A percentile compares a stretch with the other conserved stretches of the same genome.
These are phyloP conservation scores for Xylaria sp. DNA, from an alignment of 2,329 filamentous ascomycete genomes.

Conservation along the genomic window DNA sequence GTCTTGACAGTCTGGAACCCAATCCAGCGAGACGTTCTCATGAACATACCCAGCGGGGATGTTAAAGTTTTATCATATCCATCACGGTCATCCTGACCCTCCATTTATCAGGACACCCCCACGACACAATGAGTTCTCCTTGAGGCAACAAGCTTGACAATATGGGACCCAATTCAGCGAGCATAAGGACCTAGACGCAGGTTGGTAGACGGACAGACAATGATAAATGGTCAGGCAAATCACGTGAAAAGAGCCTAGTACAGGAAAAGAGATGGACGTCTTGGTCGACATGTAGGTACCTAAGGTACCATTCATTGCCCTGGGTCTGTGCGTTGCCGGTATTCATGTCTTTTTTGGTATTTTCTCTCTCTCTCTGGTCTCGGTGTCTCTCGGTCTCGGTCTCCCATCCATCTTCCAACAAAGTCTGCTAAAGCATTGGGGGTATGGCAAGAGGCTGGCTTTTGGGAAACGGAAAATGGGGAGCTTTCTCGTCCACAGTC, in stretches of 20 bases:
- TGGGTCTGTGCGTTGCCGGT: neutral
- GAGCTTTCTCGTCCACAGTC: no score
- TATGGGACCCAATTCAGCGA: neutral
- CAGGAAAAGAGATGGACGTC: neutral
- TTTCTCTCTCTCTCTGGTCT: neutral
- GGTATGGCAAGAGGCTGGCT: neutral
- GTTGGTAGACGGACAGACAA: neutral
- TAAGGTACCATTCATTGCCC: neutral
- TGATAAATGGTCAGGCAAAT: neutral
- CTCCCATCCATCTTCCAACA: neutral
- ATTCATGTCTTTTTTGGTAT: neutral
- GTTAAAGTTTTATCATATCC: no score
- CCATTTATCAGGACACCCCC: no score
- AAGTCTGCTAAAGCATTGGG: conserved; percentile 1
- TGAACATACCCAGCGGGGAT: no score
- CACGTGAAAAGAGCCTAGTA: neutral
- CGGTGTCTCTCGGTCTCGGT: neutral
- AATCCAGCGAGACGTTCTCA: neutral
- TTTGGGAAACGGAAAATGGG: no score
- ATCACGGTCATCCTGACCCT: no score
- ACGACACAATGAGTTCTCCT: no score
- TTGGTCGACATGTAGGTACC: neutral
- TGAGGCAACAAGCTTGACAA: no score
- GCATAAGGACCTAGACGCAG: neutral
- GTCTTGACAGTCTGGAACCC: neutral